Conservation (phyloP, 208 protist species). For the Plasmodiophora brassicae region DNA sequence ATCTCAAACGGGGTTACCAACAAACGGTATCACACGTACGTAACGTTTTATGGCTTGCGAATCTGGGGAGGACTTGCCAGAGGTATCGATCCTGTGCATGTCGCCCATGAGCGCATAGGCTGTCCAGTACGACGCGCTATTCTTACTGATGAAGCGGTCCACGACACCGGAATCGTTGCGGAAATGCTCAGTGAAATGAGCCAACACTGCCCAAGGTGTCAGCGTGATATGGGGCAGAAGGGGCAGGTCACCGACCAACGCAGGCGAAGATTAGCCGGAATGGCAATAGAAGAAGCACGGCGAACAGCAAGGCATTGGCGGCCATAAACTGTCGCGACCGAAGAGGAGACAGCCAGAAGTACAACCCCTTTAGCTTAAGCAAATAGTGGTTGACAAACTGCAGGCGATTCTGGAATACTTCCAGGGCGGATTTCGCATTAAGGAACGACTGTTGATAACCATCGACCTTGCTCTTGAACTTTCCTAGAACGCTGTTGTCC, state of each 20-base stretch:
- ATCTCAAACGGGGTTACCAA: too few relatives aligned
- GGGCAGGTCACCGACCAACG: not conserved
- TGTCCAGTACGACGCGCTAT: too few relatives aligned
- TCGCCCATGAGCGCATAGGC: too few relatives aligned
- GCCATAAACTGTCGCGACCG: not conserved
- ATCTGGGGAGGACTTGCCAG: too few relatives aligned
- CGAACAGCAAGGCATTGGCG: not conserved
- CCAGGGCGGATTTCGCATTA: constrained; percentile 27
- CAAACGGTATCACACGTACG: too few relatives aligned
- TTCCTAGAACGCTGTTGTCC: not conserved
- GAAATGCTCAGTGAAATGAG: constrained; percentile 26
- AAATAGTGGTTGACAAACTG: not conserved
- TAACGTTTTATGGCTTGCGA: too few relatives aligned
- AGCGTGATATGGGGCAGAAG: too few relatives aligned
- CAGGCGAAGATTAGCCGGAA: not conserved
- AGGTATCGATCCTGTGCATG: too few relatives aligned
- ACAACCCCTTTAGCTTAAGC: not conserved
- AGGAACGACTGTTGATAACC: not conserved
- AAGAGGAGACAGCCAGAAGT: not conserved
- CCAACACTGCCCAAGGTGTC: too few relatives aligned
- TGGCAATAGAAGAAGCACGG: not conserved
- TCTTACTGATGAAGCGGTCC: constrained; percentile 7
- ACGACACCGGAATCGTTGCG: not conserved
- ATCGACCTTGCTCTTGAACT: not conserved
- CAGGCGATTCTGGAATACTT: not conserved